phyloP scores from a whole-genome alignment of 2,329 filamentous ascomycete species.

The Herpotrichia juniperi region DNA sequence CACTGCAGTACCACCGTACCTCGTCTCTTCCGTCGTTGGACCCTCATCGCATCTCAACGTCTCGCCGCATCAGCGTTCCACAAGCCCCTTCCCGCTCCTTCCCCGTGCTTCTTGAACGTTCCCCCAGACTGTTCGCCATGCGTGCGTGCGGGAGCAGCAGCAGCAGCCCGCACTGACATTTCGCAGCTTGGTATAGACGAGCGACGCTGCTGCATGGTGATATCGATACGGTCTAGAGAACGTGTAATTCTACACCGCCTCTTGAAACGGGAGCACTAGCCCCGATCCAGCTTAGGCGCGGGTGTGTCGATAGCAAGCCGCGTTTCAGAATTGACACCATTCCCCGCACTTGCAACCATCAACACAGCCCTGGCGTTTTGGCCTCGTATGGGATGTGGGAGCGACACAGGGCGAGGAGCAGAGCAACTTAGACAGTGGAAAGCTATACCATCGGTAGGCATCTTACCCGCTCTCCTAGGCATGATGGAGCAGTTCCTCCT shows the following conservation, averaged over 20 bases:
- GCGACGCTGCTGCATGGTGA: constrained; percentile 18
- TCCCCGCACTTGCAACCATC: constrained; percentile 32
- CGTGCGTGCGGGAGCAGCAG: neutral
- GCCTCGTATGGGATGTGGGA: too few relatives aligned
- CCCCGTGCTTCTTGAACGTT: neutral
- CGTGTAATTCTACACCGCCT: constrained; percentile 30
- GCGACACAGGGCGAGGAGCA: neutral
- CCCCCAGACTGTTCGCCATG: neutral
- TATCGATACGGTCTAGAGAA: constrained; percentile 12
- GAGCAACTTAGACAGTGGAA: too few relatives aligned
- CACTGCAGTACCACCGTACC: constrained; percentile 5
- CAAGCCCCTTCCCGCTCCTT: neutral
- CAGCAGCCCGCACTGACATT: constrained; percentile 1
- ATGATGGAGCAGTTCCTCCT: too few relatives aligned
- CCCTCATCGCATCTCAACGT: neutral
- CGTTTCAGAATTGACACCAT: constrained; percentile 27
- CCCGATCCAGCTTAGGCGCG: constrained; percentile 15
- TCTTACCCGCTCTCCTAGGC: too few relatives aligned
- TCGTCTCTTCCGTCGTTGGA: neutral
- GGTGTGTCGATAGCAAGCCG: constrained; percentile 19
- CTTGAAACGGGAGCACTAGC: constrained; percentile 25
- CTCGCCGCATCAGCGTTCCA: neutral
- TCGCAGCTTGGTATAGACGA: constrained; percentile 8
- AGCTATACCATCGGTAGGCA: too few relatives aligned
- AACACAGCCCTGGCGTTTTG: constrained; percentile 5